These are phyloP conservation scores for Salvia miltiorrhiza DNA, from an alignment of 257 asterid species.

Conservation along the genomic window DNA sequence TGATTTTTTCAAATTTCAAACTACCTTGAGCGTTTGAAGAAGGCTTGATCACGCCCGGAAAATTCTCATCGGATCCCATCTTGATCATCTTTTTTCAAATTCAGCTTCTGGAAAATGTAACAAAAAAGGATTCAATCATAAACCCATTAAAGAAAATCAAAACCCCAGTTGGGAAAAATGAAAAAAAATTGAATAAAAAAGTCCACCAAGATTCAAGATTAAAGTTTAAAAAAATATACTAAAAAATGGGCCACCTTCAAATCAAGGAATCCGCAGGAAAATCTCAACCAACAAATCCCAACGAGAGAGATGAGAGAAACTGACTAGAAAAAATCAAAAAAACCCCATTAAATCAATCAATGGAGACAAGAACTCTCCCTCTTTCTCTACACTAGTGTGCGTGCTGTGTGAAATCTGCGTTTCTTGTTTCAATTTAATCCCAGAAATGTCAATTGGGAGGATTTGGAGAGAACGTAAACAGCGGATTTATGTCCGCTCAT, in stretches of 20 bases:
- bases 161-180: neutral
- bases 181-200: neutral
- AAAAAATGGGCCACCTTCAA: slow-evolving; percentile 1
- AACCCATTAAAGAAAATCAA: neutral
- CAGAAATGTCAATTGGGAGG: neutral
- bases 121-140: neutral
- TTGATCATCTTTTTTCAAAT: slow-evolving; percentile 16
- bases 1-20: slow-evolving; percentile 14
- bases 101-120: slow-evolving; percentile 15
- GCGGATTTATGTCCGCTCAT: slow-evolving; percentile 36
- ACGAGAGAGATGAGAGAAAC: slow-evolving; percentile 6
- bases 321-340: slow-evolving; percentile 14
- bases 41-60: slow-evolving; percentile 42
- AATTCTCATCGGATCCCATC: slow-evolving; percentile 80
- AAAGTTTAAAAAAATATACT: neutral
- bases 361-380: slow-evolving; percentile 12
- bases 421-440: slow-evolving; percentile 10
- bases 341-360: slow-evolving; percentile 34
- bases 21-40: slow-evolving; percentile 59
- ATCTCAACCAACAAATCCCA: slow-evolving; percentile 1
- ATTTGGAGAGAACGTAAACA: slow-evolving; percentile 35
- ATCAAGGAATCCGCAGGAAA: slow-evolving; percentile 26
- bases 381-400: slow-evolving; percentile 21
- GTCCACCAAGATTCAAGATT: neutral
- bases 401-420: neutral